phyloP scores from a whole-genome alignment of 495 filamentous ascomycete genomes.

The Pseudotulostoma volvatum region DNA sequence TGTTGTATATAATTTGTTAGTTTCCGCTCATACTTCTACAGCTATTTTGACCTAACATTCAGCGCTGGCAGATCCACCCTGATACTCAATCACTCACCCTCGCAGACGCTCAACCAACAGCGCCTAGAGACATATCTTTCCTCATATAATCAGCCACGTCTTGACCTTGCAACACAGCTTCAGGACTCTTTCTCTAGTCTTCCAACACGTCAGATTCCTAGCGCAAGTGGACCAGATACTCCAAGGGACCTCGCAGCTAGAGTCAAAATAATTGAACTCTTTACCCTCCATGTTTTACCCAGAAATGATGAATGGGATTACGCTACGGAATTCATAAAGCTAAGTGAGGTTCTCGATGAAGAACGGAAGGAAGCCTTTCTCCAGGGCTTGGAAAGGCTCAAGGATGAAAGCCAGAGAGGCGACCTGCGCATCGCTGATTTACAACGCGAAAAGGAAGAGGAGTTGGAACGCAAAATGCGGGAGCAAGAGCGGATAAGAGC shows the following conservation, averaged over 20 bases:
- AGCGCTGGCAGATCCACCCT: conserved; percentile 55
- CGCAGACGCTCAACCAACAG: conserved; percentile 67
- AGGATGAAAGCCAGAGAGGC: conserved; percentile 56
- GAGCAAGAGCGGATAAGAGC: conserved; percentile 42
- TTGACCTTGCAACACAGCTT: conserved; percentile 48
- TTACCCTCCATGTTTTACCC: conserved; percentile 80
- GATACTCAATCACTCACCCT: conserved; percentile 68
- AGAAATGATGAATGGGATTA: conserved; percentile 92
- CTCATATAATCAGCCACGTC: conserved; percentile 48
- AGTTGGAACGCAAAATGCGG: conserved; percentile 35
- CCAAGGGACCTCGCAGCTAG: conserved; percentile 60
- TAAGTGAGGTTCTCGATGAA: conserved; percentile 75
- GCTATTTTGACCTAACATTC: too few relatives aligned
- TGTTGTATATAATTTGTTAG: conserved; percentile 81
- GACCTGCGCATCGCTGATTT: conserved; percentile 48
- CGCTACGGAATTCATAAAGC: conserved; percentile 70
- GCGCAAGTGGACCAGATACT: conserved; percentile 48
- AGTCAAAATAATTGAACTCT: conserved; percentile 83
- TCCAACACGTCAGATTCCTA: conserved; percentile 15
- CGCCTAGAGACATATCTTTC: conserved; percentile 84
- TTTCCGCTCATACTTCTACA: conserved; percentile 4
- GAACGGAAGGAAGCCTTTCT: conserved; percentile 77
- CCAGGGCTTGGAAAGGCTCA: conserved; percentile 43
- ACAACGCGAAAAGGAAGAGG: conserved; percentile 44
- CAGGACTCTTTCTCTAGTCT: conserved; percentile 16